Conservation (phyloP, 495 filamentous ascomycete species). For the Penicillium paxilli region DNA sequence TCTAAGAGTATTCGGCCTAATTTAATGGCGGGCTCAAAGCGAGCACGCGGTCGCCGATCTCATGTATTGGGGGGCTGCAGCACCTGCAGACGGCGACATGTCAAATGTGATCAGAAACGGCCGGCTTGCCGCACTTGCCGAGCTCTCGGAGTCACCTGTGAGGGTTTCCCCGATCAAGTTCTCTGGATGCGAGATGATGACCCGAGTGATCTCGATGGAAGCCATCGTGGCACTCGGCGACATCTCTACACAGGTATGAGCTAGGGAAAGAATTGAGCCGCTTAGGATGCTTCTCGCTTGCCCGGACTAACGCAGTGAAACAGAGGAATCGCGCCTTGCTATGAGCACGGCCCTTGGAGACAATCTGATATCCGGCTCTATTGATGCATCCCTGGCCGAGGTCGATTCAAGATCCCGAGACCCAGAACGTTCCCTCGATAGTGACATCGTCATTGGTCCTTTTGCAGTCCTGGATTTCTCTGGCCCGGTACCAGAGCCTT, state of each 20-base stretch:
- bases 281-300: background rate
- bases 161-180: conserved; percentile 33
- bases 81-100: conserved; percentile 37
- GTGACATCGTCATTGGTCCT: conserved; percentile 34
- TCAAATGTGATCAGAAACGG: conserved; percentile 42
- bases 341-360: conserved; percentile 30
- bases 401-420: conserved; percentile 29
- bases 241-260: conserved; percentile 34
- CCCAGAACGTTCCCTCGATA: conserved; percentile 12
- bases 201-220: conserved; percentile 7
- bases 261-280: too few relatives aligned
- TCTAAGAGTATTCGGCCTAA: background rate
- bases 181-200: conserved; percentile 28
- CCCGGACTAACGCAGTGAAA: background rate
- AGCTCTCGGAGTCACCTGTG: conserved; percentile 27
- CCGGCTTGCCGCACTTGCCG: conserved; percentile 35
- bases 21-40: conserved; percentile 21
- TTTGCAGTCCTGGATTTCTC: conserved; percentile 33
- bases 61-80: conserved; percentile 35
- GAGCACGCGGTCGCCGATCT: conserved; percentile 27
- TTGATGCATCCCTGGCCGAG: conserved; percentile 34
- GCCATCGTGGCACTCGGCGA: conserved; percentile 25
- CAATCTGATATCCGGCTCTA: conserved; percentile 28
- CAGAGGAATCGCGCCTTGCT: conserved; percentile 31
- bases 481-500: background rate